Base-by-base conservation (phyloP, 2,329 filamentous ascomycete genomes). In the Penicillium sp. region DNA sequence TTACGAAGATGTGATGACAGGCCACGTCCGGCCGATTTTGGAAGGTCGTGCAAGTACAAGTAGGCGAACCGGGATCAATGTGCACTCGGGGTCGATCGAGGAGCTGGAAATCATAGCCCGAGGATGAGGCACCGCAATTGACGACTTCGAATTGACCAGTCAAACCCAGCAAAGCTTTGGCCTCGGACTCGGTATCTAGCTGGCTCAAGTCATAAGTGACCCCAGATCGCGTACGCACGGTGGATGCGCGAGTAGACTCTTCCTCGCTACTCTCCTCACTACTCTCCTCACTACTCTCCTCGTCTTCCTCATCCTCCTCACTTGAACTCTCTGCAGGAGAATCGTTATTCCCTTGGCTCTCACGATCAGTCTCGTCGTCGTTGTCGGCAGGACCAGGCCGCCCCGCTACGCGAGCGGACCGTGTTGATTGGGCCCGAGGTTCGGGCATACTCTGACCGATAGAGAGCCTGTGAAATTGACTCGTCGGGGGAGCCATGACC, bases 1-100 rank as follows among this genome's bases (percentile, higher is more conserved):
- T 74, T 63, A 79, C 77, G 65, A 77, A 79, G 43, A 79, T 77
- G 68, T 79, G 77, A 51, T 76, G 75, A 57, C 77, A 79, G 14
- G 77, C 76, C 52, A 71, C 68, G 30, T 70, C 65, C 4, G 71
- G 65, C 19, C 61, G 68, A 52, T 66, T 63, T 33, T 65, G 60
- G 55, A 76, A 79, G 37, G 71, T 71, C n/a, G 63, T 64, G 52
- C 77, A 79, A 38, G 73, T 76, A 60, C 77, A 79, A 49, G 70
- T 73, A 53, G 70, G 69, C 14, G 69, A 60, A 28, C 70, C 68
- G 4, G 69, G 40, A 10, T 68, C 67, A 42, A 79, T 62, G 49
- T 72, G 74, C 52, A 79, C 72, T 11, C 64, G 71, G 6, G 73
- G 73, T 46, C 69, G 71, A 55, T 79, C 76, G 35, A 70, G 61